A percentile compares a stretch with the other conserved stretches of the same genome.
These are phyloP conservation scores for Fusarium sarcochroum DNA, from an alignment of 2,329 filamentous ascomycete species.

Conservation along the genomic window DNA sequence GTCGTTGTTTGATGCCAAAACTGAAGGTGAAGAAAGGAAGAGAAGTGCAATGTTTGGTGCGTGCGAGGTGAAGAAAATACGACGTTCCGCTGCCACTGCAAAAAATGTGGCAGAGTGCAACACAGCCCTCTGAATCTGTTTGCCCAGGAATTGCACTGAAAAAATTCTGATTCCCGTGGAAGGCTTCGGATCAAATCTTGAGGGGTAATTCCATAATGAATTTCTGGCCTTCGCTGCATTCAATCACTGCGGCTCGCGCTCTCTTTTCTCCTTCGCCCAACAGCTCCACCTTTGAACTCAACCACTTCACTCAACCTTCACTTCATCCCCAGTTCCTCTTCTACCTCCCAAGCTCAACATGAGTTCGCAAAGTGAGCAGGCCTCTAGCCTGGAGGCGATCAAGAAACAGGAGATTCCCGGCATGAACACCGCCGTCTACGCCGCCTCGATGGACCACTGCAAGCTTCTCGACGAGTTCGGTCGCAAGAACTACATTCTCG, in stretches of 20 bases:
- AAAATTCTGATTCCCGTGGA: neutral
- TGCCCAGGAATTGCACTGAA: neutral
- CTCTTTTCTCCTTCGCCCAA: neutral
- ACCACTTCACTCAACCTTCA: neutral
- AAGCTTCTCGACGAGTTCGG: neutral
- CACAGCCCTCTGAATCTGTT: neutral
- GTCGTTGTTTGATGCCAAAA: no score
- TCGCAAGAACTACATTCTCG: neutral
- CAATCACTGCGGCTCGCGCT: neutral
- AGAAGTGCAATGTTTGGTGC: no score
- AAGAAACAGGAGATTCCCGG: neutral
- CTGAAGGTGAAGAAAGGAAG: no score
- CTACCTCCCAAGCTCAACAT: neutral
- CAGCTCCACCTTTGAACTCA: neutral
- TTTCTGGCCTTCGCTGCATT: neutral
- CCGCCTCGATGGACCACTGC: neutral
- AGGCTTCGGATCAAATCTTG: no score
- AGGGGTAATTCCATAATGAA: no score
- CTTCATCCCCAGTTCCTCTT: neutral
- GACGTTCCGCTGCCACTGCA: no score
- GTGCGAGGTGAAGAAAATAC: no score
- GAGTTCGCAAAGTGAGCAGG: neutral
- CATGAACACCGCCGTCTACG: neutral
- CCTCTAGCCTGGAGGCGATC: rapidly evolving
- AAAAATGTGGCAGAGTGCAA: neutral